Base-by-base conservation (phyloP, 345 rosid genomes). In the Populus simonii region DNA sequence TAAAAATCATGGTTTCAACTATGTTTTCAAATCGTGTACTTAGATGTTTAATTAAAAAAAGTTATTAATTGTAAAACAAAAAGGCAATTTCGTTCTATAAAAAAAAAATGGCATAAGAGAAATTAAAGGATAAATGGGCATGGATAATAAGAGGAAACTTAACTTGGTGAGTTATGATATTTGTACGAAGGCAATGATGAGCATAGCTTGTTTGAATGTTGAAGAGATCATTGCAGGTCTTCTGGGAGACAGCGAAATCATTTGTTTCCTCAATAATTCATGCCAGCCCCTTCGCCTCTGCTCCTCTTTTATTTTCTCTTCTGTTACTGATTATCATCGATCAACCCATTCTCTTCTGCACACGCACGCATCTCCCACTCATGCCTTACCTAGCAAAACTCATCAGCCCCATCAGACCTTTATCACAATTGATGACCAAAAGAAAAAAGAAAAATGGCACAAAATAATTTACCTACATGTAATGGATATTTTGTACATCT, bases 181-280 rank as follows among this genome's bases (percentile, higher is more conserved):
- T n/a, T n/a, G 62, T 2, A 9, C 13, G 20, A 3, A 57, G 29
- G 10, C 63, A 57, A 57, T 9, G 63, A 57, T 57, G 63, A 22
- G 63, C 63, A 57, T n/a, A n/a, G 63, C 29, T 57, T 57, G 63
- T 49, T 71, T 29, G 74, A 17, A 15, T 68, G 74, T 29, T 25
- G 72, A 73, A 77, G 49, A 66, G 70, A 65, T 81, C 39, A 68
- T 70, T 71, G 85, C 76, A 62, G 59, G 75, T 68, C 51, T 57
- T 47, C 16, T 13, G 74, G 87, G 85, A 78, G 74, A 79, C 84
- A 76, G 39, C 76, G 20, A 71, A 15, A 4, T 41, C 76, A 78
- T 65, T 31, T 68, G 75, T 69, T 80, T 77, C 81, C 59, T 22
- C 73, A 25, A 18, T 25, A 2, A 17, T 66, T 3, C 55, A 13